Percentiles rank a stretch among this genome's conserved stretches.
Evolutionary conservation across 1,284 basidiomycete genomes (phyloP).

Genomic region (Tylopilus sp.): DNA sequence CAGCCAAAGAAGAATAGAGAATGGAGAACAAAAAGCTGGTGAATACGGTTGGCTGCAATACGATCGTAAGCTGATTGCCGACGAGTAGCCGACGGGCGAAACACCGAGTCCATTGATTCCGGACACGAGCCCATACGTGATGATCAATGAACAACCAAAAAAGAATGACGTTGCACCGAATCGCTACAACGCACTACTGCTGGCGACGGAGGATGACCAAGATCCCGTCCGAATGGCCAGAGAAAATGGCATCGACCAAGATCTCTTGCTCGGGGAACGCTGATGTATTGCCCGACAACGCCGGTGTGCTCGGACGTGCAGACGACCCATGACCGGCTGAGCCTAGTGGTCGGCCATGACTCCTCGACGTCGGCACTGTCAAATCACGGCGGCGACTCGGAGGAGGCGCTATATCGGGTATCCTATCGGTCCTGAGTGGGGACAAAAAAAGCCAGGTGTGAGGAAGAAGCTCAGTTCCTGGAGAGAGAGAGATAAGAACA

Average conservation of each 20-base stretch:
- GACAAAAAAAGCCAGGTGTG: neutral
- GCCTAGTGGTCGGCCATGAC: constrained; percentile 8
- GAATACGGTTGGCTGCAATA: no score
- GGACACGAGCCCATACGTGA: neutral
- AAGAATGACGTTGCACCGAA: neutral
- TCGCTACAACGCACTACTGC: neutral
- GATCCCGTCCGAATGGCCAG: constrained; percentile 74
- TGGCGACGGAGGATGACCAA: constrained; percentile 61
- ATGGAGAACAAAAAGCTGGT: no score
- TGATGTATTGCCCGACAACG: neutral
- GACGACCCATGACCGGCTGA: neutral
- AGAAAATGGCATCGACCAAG: constrained; percentile 72
- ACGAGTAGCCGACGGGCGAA: no score
- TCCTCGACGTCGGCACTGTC: constrained; percentile 13
- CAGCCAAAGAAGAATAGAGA: no score
- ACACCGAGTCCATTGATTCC: neutral
- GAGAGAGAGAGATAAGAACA: neutral
- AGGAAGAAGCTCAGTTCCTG: neutral
- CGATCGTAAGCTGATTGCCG: no score
- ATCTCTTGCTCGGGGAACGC: constrained; percentile 35
- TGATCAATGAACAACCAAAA: neutral
- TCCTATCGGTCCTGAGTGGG: constrained; percentile 21
- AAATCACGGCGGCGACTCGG: constrained; percentile 29
- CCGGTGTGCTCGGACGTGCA: constrained; percentile 13
- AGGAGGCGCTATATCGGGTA: constrained; percentile 15